Percentiles rank a stretch among this genome's conserved stretches.
phyloP scores from a whole-genome alignment of 2,329 filamentous ascomycete species.

The Helicocarpus griseus region DNA sequence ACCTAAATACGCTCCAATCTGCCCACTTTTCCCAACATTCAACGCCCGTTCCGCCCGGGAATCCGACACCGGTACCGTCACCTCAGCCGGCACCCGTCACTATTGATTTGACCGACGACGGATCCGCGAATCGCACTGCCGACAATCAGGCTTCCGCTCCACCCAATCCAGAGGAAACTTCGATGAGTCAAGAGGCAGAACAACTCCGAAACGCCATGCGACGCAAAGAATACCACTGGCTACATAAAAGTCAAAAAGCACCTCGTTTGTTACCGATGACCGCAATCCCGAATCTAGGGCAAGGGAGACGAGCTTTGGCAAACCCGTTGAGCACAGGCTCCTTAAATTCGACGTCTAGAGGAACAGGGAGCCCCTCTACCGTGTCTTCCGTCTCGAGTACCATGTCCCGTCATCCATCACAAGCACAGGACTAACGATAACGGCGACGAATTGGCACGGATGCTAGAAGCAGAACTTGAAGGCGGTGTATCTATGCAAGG shows the following conservation, averaged over 20 bases:
- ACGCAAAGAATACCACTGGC: conserved; percentile 25
- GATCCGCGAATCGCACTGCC: neutral
- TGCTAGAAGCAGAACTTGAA: conserved; percentile 20
- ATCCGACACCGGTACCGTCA: neutral
- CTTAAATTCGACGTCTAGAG: neutral
- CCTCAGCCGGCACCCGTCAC: conserved; percentile 6
- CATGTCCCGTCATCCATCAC: too few relatives aligned
- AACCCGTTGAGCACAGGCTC: neutral
- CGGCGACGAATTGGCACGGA: conserved; percentile 18
- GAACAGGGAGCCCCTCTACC: neutral
- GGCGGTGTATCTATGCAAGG: neutral
- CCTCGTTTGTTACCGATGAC: neutral
- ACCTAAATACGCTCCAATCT: neutral
- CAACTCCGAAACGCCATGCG: conserved; percentile 18
- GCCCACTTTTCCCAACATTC: neutral
- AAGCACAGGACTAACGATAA: conserved; percentile 1
- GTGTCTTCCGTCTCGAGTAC: neutral
- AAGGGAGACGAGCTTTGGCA: neutral
- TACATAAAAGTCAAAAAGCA: conserved; percentile 9
- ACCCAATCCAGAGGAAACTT: conserved; percentile 1
- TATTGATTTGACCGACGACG: conserved; percentile 10
- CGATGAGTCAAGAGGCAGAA: neutral
- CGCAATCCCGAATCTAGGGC: neutral
- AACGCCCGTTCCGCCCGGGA: neutral
- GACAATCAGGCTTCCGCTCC: neutral